Percentiles rank a stretch among this genome's conserved stretches.
Evolutionary conservation across 495 filamentous ascomycete genomes (phyloP).

Genomic region (Aspergillus incahuasiensis): DNA sequence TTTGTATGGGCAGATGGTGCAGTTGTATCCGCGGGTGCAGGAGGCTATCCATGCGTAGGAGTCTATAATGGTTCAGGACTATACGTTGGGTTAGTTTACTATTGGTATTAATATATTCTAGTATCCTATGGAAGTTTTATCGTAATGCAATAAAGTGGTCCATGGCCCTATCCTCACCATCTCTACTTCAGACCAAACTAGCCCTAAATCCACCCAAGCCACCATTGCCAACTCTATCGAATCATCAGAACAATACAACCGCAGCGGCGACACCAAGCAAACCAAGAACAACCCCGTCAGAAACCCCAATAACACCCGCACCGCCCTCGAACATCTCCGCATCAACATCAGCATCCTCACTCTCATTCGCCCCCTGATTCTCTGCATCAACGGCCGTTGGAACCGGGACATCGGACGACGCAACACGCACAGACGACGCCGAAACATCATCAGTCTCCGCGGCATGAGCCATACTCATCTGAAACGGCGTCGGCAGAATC

Average conservation of each 20-base stretch:
- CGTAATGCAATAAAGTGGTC: not conserved
- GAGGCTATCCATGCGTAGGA: conserved; percentile 56
- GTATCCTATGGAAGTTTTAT: not conserved
- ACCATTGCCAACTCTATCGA: not conserved
- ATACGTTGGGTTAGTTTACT: too few relatives aligned
- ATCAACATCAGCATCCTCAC: not conserved
- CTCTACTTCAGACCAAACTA: not conserved
- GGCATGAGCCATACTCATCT: not conserved
- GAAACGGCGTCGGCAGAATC: not conserved
- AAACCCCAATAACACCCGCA: not conserved
- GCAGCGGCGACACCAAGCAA: not conserved
- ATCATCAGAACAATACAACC: not conserved
- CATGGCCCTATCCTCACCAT: not conserved
- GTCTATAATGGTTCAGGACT: too few relatives aligned
- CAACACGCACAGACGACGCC: not conserved
- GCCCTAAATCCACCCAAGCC: not conserved
- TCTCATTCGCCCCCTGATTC: not conserved
- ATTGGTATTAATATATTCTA: not conserved
- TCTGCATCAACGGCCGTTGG: conserved; percentile 2
- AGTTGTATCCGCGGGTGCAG: conserved; percentile 80
- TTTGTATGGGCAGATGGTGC: conserved; percentile 68
- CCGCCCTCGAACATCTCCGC: not conserved
- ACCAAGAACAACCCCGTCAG: not conserved
- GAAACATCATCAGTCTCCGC: not conserved
- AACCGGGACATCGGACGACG: not conserved